phyloP scores from a whole-genome alignment of 2,329 filamentous ascomycete genomes.

The Aureobasidium sp. region DNA sequence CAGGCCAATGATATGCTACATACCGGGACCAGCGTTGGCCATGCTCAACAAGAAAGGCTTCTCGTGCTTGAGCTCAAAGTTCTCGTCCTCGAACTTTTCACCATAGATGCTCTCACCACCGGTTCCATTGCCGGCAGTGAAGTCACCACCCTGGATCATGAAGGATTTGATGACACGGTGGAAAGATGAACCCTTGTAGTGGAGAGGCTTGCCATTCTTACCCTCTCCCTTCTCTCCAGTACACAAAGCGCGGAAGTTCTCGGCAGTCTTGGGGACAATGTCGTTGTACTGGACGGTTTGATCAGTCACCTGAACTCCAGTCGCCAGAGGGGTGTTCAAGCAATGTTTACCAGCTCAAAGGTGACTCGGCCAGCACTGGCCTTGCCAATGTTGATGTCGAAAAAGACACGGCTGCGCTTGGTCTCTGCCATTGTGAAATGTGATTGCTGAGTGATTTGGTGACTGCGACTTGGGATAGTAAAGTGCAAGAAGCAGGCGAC shows the following conservation, averaged over 20 bases:
- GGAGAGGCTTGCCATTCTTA: slow-evolving; percentile 73
- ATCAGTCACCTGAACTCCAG: neutral
- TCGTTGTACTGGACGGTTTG: slow-evolving; percentile 37
- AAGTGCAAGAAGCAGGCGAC: neutral
- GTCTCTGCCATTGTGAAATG: slow-evolving; percentile 15
- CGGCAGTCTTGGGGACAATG: slow-evolving; percentile 86
- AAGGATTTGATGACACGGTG: slow-evolving; percentile 98
- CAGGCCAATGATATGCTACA: slow-evolving; percentile 28
- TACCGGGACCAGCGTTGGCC: slow-evolving; percentile 92
- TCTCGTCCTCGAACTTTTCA: slow-evolving; percentile 95
- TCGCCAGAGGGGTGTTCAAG: too few relatives aligned
- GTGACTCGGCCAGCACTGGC: slow-evolving; percentile 68
- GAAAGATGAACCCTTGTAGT: slow-evolving; percentile 88
- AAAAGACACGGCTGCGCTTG: slow-evolving; percentile 74
- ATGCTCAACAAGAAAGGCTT: slow-evolving; percentile 91
- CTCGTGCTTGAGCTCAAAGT: slow-evolving; percentile 86
- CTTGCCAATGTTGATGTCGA: slow-evolving; percentile 79
- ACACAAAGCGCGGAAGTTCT: slow-evolving; percentile 92
- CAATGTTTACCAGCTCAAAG: slow-evolving; percentile 70
- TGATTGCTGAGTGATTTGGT: neutral
- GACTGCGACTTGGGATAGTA: neutral
- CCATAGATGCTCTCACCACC: slow-evolving; percentile 97
- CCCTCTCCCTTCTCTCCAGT: slow-evolving; percentile 88
- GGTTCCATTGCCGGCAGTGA: slow-evolving; percentile 88
- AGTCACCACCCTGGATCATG: slow-evolving; percentile 98